A percentile compares a stretch with the other conserved stretches of the same genome.
These are phyloP conservation scores for Endocarpon pusillum DNA, from an alignment of 495 filamentous ascomycete genomes.

Conservation along the genomic window DNA sequence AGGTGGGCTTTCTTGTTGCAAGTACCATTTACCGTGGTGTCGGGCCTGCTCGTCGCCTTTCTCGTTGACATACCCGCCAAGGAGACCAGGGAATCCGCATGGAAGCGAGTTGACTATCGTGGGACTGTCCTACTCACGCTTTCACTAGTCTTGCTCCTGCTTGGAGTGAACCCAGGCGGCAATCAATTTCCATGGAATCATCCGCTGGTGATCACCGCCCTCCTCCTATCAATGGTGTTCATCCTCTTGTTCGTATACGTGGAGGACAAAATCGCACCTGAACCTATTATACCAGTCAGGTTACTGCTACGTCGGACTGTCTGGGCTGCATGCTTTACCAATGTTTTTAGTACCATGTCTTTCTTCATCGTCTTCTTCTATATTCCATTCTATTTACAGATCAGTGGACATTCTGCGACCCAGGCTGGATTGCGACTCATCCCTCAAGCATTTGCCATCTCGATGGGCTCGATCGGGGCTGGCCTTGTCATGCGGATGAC, in stretches of 20 bases:
- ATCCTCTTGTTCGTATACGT: conserved; percentile 43
- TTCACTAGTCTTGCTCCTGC: conserved; percentile 47
- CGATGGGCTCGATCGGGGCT: conserved; percentile 47
- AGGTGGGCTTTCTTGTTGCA: conserved; percentile 55
- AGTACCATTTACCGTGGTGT: conserved; percentile 42
- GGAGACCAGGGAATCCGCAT: conserved; percentile 25
- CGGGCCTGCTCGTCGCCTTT: conserved; percentile 40
- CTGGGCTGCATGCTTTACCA: conserved; percentile 54
- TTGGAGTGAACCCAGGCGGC: conserved; percentile 63
- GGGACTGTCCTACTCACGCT: conserved; percentile 50
- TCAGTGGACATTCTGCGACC: conserved; percentile 53
- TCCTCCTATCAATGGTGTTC: conserved; percentile 37
- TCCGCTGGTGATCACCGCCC: conserved; percentile 46
- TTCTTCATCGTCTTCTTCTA: conserved; percentile 50
- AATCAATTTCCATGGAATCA: conserved; percentile 60
- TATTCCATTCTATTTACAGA: conserved; percentile 67
- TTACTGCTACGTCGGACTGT: conserved; percentile 61
- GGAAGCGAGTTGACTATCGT: conserved; percentile 44
- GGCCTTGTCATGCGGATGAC: conserved; percentile 66
- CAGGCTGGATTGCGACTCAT: conserved; percentile 55
- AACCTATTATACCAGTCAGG: conserved; percentile 74
- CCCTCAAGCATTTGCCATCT: conserved; percentile 46
- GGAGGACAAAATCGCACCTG: conserved; percentile 41
- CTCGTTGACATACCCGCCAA: conserved; percentile 39
- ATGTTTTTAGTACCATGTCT: conserved; percentile 46